These are phyloP conservation scores for Ustilago crameri DNA, from an alignment of 1,284 basidiomycete species.

Conservation along the genomic window DNA sequence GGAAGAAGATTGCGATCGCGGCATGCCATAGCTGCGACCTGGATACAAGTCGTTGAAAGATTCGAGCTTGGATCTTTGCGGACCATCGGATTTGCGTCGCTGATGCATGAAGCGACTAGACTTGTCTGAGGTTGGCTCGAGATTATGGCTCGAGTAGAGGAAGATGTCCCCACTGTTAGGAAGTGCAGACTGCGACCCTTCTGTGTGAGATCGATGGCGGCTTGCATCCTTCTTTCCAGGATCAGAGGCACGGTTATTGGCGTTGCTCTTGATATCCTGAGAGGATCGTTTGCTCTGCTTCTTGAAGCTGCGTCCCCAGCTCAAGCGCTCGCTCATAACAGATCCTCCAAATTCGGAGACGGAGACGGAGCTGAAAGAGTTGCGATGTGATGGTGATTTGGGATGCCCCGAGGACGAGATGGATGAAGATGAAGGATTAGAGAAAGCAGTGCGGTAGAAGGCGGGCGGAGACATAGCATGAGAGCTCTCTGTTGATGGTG, in stretches of 20 bases:
- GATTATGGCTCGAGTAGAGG: conserved; percentile 38
- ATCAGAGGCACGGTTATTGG: conserved; percentile 18
- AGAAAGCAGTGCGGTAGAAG: conserved; percentile 41
- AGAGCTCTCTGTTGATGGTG: conserved; percentile 16
- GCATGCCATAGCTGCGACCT: conserved; percentile 23
- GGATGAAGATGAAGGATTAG: conserved; percentile 48
- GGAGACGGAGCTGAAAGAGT: conserved; percentile 49
- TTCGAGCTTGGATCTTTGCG: conserved; percentile 25
- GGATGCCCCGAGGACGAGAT: conserved; percentile 39
- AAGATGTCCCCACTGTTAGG: conserved; percentile 43
- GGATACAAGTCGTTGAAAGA: conserved; percentile 1
- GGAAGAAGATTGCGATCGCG: conserved; percentile 39
- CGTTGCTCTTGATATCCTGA: conserved; percentile 21
- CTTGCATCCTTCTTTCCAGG: conserved; percentile 15
- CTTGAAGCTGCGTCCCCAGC: conserved; percentile 40
- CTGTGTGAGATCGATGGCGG: conserved; percentile 34
- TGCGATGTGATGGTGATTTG: conserved; percentile 38
- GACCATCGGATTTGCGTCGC: conserved; percentile 46
- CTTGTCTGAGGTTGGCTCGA: conserved; percentile 17
- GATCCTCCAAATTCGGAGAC: conserved; percentile 43
- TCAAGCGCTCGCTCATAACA: conserved; percentile 36
- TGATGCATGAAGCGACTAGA: conserved; percentile 32
- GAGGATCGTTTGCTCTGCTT: conserved; percentile 40
- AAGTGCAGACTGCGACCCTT: conserved; percentile 27
- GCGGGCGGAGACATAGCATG: conserved; percentile 28